phyloP scores from a whole-genome alignment of 106 monocot species.

The Phalaenopsis equestris region DNA sequence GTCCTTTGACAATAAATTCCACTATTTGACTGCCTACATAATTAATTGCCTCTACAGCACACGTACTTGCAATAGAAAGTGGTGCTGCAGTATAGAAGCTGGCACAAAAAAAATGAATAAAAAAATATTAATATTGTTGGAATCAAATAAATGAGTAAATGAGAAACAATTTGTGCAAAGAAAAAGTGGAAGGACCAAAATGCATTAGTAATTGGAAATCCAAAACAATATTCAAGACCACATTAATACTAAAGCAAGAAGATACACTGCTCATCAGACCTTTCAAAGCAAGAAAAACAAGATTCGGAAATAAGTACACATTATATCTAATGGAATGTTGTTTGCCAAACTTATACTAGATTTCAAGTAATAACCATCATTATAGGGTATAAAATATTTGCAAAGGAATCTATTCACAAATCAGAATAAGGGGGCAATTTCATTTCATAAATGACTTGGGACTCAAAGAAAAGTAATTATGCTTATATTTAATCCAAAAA shows the following conservation, averaged over 20 bases:
- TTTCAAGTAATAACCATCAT: no score
- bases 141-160: background rate
- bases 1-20: slow-evolving; percentile 49
- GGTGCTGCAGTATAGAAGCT: slow-evolving; percentile 76
- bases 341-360: no score
- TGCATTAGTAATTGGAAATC: background rate
- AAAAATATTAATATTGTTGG: background rate
- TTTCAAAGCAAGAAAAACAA: background rate
- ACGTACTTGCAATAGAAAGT: slow-evolving; percentile 51
- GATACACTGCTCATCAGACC: background rate
- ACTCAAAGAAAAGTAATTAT: no score
- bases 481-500: no score
- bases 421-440: no score
- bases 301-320: background rate
- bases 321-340: background rate
- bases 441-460: no score
- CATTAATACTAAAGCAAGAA: background rate
- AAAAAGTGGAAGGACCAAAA: background rate
- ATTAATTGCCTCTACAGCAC: slow-evolving; percentile 27
- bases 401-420: no score
- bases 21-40: slow-evolving; percentile 31
- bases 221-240: background rate
- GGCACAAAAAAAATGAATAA: slow-evolving; percentile 6
- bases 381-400: no score
- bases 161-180: background rate